Conservation (phyloP, 1,139 yeast species). For the Geotrichum bryndzae region DNA sequence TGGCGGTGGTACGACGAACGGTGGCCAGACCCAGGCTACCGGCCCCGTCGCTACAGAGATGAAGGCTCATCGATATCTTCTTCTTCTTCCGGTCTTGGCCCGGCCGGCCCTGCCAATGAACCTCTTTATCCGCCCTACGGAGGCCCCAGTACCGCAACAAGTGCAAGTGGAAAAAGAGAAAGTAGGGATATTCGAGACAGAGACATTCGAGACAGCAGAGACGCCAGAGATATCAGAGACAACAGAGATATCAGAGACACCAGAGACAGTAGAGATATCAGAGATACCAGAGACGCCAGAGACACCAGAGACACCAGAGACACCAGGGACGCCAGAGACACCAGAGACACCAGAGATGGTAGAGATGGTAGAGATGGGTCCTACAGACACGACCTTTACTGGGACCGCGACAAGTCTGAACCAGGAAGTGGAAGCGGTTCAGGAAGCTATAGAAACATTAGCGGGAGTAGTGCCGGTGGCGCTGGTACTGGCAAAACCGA, state of each 20-base stretch:
- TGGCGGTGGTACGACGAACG: not conserved
- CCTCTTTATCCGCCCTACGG: not conserved
- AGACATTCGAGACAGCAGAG: not conserved
- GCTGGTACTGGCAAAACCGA: not conserved
- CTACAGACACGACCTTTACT: not conserved
- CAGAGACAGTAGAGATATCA: not conserved
- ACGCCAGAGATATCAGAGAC: not conserved
- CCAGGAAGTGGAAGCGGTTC: not conserved
- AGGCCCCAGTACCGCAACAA: not conserved
- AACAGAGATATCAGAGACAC: not conserved
- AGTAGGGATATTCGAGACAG: not conserved
- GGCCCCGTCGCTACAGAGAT: not conserved
- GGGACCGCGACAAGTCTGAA: not conserved
- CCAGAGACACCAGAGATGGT: not conserved
- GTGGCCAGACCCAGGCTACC: not conserved
- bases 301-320: not conserved
- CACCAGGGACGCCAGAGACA: not conserved
- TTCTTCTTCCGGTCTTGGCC: not conserved
- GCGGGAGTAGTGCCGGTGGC: not conserved
- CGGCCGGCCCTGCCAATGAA: not conserved
- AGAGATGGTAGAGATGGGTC: not conserved
- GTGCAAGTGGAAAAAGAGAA: not conserved
- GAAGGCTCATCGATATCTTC: not conserved
- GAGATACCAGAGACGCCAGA: not conserved
- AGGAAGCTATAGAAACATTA: not conserved